Base-by-base conservation (phyloP, 768 basidiomycete genomes). In the Lactifluus pinguis region DNA sequence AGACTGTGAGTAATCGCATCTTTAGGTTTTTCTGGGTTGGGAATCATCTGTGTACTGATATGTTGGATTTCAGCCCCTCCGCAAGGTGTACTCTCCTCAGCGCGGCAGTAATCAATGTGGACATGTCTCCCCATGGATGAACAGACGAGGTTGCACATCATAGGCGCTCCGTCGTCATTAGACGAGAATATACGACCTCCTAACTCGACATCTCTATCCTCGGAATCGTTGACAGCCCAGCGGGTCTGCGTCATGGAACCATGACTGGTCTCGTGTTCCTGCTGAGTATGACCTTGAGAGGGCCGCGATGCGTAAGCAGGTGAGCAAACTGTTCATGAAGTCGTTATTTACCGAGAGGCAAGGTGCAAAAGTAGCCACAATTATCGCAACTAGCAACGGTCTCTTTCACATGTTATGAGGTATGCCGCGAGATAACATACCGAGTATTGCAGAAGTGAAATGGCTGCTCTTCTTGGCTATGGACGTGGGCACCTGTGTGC, bases 91-190 rank as follows among this genome's bases (percentile, higher is more conserved):
- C 60, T 69, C 19, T 71, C 66, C 42, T 72, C 67, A 1, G 78
- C 72, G 1, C 81, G 77, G 64, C 84, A 85, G 58, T 78, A 80
- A 62, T 80, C 82, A 38, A 85, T 70, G 66, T 85, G 84, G 1
- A 72, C 71, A 53, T 85, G 84, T 19, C 85, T 70, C 0, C 83
- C 84, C 70, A 84, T 73, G 14, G 79, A 71, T 1, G 76, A 74
- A 63, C 82, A 85, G 32, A 82, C 68, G 19, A 84, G 72, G 49
- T 76, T 83, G 65, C 84, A 85, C 74, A 85, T 75, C 80, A 84
- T 82, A 0, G 83, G 83, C 0, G 82, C 82, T 8, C 84, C 82
- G 47, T 81, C 79, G 53, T 83, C 81, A 25, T 77, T 75, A 0
- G 77, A 64, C 15, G 76, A 80, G 67, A 83, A 85, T 60, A 75